These are phyloP conservation scores for Saccharomycopsis amapae DNA, from an alignment of 805 yeast species.

Conservation along the genomic window DNA sequence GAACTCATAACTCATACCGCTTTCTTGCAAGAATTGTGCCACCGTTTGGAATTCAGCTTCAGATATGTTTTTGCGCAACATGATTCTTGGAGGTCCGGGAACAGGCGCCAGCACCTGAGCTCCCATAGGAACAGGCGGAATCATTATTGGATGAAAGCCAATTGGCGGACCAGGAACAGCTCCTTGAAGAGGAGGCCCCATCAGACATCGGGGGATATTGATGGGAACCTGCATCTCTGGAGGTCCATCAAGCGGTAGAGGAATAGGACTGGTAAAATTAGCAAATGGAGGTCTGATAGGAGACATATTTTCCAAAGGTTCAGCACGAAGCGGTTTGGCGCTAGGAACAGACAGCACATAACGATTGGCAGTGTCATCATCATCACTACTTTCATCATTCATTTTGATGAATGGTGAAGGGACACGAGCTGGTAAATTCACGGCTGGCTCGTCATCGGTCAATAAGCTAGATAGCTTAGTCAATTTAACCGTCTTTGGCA, in stretches of 20 bases:
- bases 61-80: neutral
- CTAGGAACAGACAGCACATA: no score
- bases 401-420: no score
- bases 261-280: no score
- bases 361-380: neutral
- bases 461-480: constrained; percentile 6
- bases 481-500: neutral
- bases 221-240: no score
- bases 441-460: neutral
- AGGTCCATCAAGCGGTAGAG: no score
- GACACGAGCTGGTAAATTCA: neutral
- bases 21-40: neutral
- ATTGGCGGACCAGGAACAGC: neutral
- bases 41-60: neutral
- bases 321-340: no score
- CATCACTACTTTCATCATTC: neutral
- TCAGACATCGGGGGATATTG: no score
- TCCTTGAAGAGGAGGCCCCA: neutral
- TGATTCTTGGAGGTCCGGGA: neutral
- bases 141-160: no score
- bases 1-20: neutral
- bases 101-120: neutral
- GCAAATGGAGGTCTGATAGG: no score
- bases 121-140: neutral
- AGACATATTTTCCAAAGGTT: no score